These are phyloP conservation scores for Penicillium macrosclerotiorum DNA, from an alignment of 495 filamentous ascomycete species.

Conservation along the genomic window DNA sequence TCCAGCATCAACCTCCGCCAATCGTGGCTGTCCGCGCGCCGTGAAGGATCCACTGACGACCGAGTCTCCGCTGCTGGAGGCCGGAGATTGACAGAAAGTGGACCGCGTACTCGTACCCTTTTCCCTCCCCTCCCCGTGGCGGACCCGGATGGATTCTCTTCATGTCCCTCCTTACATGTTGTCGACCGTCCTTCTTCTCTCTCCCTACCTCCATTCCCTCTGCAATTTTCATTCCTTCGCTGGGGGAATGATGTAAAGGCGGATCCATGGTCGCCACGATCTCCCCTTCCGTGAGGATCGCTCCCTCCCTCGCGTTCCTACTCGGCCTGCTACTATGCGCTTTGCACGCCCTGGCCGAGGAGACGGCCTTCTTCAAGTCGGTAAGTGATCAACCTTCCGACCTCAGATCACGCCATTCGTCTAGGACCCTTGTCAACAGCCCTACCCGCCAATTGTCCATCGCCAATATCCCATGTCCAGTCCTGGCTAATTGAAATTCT, in stretches of 20 bases:
- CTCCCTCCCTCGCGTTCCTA: conserved; percentile 10
- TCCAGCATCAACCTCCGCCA: conserved; percentile 3
- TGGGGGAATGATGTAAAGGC: conserved; percentile 19
- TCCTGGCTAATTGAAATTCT: conserved; percentile 5
- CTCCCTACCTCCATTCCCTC: conserved; percentile 12
- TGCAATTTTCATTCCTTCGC: not conserved
- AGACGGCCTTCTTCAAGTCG: conserved; percentile 27
- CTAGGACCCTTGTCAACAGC: not conserved
- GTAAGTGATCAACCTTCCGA: conserved; percentile 14
- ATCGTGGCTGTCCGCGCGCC: not conserved
- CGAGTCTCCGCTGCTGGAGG: not conserved
- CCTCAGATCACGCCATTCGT: conserved; percentile 4
- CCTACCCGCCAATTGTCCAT: no score
- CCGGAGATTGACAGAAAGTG: conserved; percentile 1
- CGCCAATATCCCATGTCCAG: no score
- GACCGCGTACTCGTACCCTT: conserved; percentile 10
- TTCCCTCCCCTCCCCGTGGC: not conserved
- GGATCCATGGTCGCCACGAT: conserved; percentile 22
- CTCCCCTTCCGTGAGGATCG: conserved; percentile 12
- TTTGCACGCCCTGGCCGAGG: conserved; percentile 10
- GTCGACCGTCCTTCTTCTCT: conserved; percentile 11
- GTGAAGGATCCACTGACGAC: not conserved
- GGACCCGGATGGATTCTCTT: conserved; percentile 4
- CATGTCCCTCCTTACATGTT: conserved; percentile 10
- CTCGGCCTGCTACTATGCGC: conserved; percentile 14